Conservation (phyloP, 2,329 filamentous ascomycete species). For the Scedosporium apiospermum region DNA sequence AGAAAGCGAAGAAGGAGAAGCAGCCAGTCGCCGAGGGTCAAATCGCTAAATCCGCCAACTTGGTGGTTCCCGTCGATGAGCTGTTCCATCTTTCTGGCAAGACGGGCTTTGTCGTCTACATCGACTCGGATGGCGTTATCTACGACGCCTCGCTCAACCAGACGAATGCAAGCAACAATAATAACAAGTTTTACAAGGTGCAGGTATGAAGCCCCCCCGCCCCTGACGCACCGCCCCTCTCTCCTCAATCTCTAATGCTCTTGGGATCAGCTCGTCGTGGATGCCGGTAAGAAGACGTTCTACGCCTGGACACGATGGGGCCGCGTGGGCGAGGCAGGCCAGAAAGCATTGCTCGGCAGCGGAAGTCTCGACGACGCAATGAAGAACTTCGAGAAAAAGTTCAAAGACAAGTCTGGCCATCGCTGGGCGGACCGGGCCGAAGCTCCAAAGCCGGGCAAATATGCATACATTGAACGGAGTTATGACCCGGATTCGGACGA, state of each 20-base stretch:
- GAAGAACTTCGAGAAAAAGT: conserved; percentile 48
- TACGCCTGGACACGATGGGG: conserved; percentile 69
- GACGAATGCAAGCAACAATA: conserved; percentile 60
- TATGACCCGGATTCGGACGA: conserved; percentile 63
- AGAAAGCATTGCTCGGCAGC: conserved; percentile 32
- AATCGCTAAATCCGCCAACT: conserved; percentile 34
- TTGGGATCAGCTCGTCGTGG: neutral
- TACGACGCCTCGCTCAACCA: conserved; percentile 76
- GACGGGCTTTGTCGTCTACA: conserved; percentile 43
- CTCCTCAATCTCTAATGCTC: neutral
- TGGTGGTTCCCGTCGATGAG: conserved; percentile 40
- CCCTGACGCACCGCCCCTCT: neutral
- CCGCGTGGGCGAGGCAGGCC: conserved; percentile 56
- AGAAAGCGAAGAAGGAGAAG: conserved; percentile 19
- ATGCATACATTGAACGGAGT: conserved; percentile 70
- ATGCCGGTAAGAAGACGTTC: neutral
- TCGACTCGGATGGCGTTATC: conserved; percentile 56
- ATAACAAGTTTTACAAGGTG: conserved; percentile 75
- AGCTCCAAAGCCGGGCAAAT: conserved; percentile 56
- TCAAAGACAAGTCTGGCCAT: conserved; percentile 52
- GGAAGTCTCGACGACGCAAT: conserved; percentile 34
- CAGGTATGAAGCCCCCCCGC: conserved; percentile 37
- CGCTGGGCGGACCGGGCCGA: conserved; percentile 42
- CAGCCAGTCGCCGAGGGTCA: conserved; percentile 30
- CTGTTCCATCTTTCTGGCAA: neutral